phyloP scores from a whole-genome alignment of 345 rosid genomes.

The Lepidium didymum region DNA sequence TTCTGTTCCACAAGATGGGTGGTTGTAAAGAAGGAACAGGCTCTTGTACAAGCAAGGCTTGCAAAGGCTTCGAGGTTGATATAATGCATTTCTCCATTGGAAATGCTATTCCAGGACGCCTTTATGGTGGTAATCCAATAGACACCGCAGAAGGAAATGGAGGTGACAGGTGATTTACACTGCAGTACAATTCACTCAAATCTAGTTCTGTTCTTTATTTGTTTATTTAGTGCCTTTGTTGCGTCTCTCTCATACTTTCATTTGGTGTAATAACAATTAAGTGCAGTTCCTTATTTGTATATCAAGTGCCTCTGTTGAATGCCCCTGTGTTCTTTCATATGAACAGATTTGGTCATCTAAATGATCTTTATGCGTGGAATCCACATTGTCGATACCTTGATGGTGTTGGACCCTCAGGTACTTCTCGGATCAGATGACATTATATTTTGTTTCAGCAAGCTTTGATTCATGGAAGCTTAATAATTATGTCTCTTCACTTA shows the following conservation, averaged over 20 bases:
- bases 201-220: no score
- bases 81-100: constrained; percentile 99
- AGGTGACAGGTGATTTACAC: constrained; percentile 67
- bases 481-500: background rate
- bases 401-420: constrained; percentile 94
- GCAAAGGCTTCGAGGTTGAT: constrained; percentile 96
- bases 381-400: constrained; percentile 92
- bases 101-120: constrained; percentile 94
- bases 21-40: constrained; percentile 63
- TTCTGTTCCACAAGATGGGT: constrained; percentile 64
- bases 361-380: constrained; percentile 83
- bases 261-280: background rate
- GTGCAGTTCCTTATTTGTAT: background rate
- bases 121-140: constrained; percentile 79
- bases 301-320: background rate
- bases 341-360: constrained; percentile 82
- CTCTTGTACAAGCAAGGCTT: constrained; percentile 76
- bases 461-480: background rate
- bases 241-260: background rate
- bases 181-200: constrained; percentile 2
- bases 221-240: background rate
- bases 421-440: constrained; percentile 6
- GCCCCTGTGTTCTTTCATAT: background rate
- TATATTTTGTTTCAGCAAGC: background rate
- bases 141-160: constrained; percentile 83